A percentile compares a stretch with the other conserved stretches of the same genome.
Evolutionary conservation across 2,329 filamentous ascomycete species (phyloP).

Genomic region (Gnomoniopsis sp.): DNA sequence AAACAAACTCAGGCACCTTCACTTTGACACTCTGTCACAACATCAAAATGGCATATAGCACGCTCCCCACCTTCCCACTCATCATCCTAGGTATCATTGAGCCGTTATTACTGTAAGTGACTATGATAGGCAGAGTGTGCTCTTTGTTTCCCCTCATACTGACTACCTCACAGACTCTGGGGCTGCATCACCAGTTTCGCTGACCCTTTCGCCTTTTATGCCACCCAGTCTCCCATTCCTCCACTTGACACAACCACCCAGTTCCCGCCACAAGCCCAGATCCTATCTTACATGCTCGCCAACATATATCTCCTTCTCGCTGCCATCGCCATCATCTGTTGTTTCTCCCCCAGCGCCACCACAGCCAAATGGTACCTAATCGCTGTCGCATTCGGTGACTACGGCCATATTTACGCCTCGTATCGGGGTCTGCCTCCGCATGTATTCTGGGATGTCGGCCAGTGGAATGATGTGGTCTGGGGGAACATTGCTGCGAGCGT

Average conservation of each 20-base stretch:
- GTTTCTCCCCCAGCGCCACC: conserved; percentile 25
- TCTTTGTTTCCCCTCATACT: neutral
- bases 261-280: conserved; percentile 22
- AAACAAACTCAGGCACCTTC: no score
- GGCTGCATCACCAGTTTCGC: conserved; percentile 20
- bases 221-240: conserved; percentile 24
- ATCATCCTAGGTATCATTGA: conserved; percentile 8
- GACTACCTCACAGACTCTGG: conserved; percentile 10
- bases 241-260: conserved; percentile 10
- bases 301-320: conserved; percentile 31
- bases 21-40: neutral
- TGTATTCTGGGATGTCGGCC: conserved; percentile 21
- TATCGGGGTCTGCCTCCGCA: conserved; percentile 28
- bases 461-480: conserved; percentile 30
- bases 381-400: conserved; percentile 30
- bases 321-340: conserved; percentile 26
- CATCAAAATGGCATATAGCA: conserved; percentile 3
- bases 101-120: neutral
- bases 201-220: conserved; percentile 27
- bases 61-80: conserved; percentile 2
- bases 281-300: conserved; percentile 25
- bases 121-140: no score
- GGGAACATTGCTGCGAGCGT: conserved; percentile 25
- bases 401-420: conserved; percentile 31
- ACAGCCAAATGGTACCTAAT: conserved; percentile 26